Percentiles rank a stretch among this genome's conserved stretches.
phyloP scores from a whole-genome alignment of 768 basidiomycete genomes.

The Agaricus subrufescens region DNA sequence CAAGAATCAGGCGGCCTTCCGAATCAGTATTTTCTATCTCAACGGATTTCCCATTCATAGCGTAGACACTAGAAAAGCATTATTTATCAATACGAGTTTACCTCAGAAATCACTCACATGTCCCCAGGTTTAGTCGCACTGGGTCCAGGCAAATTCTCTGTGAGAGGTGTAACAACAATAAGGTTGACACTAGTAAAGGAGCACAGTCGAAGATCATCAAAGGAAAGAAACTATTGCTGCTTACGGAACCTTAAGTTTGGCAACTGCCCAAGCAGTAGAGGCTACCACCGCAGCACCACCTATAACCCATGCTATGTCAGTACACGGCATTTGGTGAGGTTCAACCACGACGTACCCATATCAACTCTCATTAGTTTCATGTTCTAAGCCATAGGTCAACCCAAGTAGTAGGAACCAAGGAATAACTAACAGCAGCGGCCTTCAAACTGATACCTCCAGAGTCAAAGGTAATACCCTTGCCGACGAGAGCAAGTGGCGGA shows the following conservation, averaged over 20 bases:
- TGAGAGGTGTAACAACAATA: conserved; percentile 66
- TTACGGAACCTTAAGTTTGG: conserved; percentile 76
- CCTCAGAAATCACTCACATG: conserved; percentile 42
- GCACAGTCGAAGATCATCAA: background rate
- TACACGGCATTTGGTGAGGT: background rate
- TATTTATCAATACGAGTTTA: background rate
- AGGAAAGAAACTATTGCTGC: conserved; percentile 19
- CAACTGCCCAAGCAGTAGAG: conserved; percentile 70
- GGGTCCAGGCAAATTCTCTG: conserved; percentile 85
- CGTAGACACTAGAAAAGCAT: conserved; percentile 50
- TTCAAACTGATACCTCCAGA: conserved; percentile 87
- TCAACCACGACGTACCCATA: conserved; percentile 52
- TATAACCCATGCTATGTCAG: conserved; percentile 15
- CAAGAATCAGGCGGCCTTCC: conserved; percentile 72
- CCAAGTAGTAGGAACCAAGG: background rate
- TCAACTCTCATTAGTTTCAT: conserved; percentile 88
- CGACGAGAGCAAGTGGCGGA: conserved; percentile 70
- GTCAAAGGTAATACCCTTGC: conserved; percentile 90
- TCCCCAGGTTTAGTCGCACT: conserved; percentile 79
- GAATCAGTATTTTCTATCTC: conserved; percentile 89
- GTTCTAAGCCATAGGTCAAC: conserved; percentile 30
- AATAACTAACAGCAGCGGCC: conserved; percentile 50
- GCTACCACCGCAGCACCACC: conserved; percentile 80
- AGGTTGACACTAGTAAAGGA: conserved; percentile 57
- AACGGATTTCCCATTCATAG: conserved; percentile 85